phyloP scores from a whole-genome alignment of 805 yeast species.

The Monosporozyma servazzii region DNA sequence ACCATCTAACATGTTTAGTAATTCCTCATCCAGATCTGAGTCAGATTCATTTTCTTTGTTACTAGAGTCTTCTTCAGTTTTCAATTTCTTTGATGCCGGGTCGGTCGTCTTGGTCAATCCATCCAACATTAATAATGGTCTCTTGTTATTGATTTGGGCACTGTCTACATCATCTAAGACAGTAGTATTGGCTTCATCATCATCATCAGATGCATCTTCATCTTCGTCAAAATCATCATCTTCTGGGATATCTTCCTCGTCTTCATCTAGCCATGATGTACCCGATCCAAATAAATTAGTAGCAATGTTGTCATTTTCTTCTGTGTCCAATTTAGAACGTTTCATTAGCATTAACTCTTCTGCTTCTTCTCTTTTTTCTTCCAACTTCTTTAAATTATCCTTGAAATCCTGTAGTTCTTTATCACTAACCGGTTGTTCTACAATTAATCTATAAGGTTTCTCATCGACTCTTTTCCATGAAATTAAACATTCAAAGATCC shows the following conservation, averaged over 20 bases:
- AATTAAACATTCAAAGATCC: conserved; percentile 83
- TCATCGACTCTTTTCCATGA: conserved; percentile 68
- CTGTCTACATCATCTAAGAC: conserved; percentile 4
- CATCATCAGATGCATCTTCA: conserved; percentile 19
- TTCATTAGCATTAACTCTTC: conserved; percentile 16
- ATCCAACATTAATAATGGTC: conserved; percentile 1
- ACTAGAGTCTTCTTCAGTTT: conserved; percentile 1
- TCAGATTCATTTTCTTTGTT: conserved; percentile 16
- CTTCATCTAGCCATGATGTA: conserved; percentile 28
- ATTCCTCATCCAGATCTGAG: conserved; percentile 26
- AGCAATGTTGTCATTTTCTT: conserved; percentile 1
- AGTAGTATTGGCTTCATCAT: conserved; percentile 11
- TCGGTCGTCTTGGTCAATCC: neutral
- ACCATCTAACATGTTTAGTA: conserved; percentile 22
- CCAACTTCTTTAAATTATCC: conserved; percentile 24
- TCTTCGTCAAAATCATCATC: conserved; percentile 25
- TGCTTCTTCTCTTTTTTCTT: conserved; percentile 31
- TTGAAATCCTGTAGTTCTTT: conserved; percentile 31
- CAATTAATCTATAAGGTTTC: conserved; percentile 43
- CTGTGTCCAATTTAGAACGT: conserved; percentile 8
- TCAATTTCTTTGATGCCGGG: neutral
- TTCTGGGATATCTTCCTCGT: conserved; percentile 23
- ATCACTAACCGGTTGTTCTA: conserved; percentile 39
- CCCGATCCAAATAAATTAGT: conserved; percentile 22
- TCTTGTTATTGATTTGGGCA: neutral